Conservation (phyloP, 2,329 filamentous ascomycete genomes). For the Aspergillus phoenicis region DNA sequence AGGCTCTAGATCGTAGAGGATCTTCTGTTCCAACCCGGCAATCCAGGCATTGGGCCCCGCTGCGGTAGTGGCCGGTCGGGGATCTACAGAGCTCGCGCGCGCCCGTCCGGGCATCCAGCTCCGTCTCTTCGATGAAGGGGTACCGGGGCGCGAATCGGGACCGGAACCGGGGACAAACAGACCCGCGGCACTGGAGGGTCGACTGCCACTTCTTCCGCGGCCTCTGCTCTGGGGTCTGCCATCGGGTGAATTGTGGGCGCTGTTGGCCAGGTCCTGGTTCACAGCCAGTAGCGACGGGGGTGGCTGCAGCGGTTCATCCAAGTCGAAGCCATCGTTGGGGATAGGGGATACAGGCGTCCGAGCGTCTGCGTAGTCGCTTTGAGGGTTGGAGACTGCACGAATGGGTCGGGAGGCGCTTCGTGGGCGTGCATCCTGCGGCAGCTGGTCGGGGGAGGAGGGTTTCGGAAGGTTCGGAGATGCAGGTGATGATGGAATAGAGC, state of each 20-base stretch:
- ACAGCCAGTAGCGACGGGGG: constrained; percentile 44
- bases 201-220: constrained; percentile 35
- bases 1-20: constrained; percentile 57
- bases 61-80: constrained; percentile 25
- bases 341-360: constrained; percentile 27
- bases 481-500: constrained; percentile 33
- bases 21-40: constrained; percentile 58
- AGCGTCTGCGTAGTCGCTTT: constrained; percentile 31
- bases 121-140: constrained; percentile 43
- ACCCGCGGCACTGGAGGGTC: constrained; percentile 38
- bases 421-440: constrained; percentile 27
- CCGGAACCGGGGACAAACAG: constrained; percentile 37
- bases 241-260: constrained; percentile 35
- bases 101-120: constrained; percentile 50
- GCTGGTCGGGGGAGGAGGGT: constrained; percentile 26
- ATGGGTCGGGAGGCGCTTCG: constrained; percentile 36
- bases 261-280: constrained; percentile 41
- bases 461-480: constrained; percentile 25
- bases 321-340: constrained; percentile 32
- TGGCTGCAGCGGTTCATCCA: constrained; percentile 39
- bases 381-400: constrained; percentile 39
- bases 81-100: constrained; percentile 37
- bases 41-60: constrained; percentile 58
- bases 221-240: constrained; percentile 42
- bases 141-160: constrained; percentile 38